A percentile compares a stretch with the other conserved stretches of the same genome.
Conservation (phyloP, 176 grass and related monocot species). For the Oryza coarctata region DNA sequence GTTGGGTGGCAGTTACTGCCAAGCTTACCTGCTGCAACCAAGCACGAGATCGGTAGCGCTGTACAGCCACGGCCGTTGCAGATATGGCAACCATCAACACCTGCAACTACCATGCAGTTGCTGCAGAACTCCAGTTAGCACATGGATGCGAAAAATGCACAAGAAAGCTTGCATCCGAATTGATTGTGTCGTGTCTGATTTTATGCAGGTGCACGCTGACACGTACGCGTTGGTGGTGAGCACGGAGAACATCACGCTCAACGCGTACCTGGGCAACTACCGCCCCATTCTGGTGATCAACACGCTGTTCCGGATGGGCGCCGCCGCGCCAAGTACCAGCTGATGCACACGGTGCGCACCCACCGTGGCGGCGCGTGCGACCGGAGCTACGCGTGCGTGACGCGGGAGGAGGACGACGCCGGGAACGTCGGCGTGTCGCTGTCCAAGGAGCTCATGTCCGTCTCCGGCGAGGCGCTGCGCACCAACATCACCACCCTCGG, state of each 20-base stretch:
- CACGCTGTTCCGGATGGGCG: conserved; percentile 52
- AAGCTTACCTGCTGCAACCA: background rate
- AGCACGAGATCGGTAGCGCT: background rate
- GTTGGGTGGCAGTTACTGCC: conserved; percentile 14
- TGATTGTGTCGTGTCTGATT: too few species aligned
- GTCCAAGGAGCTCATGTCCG: conserved; percentile 52
- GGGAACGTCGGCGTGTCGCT: conserved; percentile 35
- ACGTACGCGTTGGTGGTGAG: conserved; percentile 66
- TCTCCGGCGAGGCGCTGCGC: conserved; percentile 46
- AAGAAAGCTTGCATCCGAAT: too few species aligned
- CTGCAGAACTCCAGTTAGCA: too few species aligned
- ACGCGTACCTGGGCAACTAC: conserved; percentile 55
- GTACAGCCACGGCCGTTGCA: background rate
- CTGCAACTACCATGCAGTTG: background rate
- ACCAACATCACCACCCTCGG: conserved; percentile 48
- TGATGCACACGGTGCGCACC: conserved; percentile 49
- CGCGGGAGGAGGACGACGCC: conserved; percentile 32
- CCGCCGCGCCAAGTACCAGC: conserved; percentile 52
- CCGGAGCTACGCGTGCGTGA: conserved; percentile 41
- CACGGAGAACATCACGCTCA: conserved; percentile 65
- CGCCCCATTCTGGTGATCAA: conserved; percentile 57
- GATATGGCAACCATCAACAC: background rate
- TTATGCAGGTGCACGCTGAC: conserved; percentile 45
- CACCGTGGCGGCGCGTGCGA: conserved; percentile 41
- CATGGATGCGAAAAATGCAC: too few species aligned